These are phyloP conservation scores for Picochlorum costavermella DNA, from an alignment of 139 green algal species.

Conservation along the genomic window DNA sequence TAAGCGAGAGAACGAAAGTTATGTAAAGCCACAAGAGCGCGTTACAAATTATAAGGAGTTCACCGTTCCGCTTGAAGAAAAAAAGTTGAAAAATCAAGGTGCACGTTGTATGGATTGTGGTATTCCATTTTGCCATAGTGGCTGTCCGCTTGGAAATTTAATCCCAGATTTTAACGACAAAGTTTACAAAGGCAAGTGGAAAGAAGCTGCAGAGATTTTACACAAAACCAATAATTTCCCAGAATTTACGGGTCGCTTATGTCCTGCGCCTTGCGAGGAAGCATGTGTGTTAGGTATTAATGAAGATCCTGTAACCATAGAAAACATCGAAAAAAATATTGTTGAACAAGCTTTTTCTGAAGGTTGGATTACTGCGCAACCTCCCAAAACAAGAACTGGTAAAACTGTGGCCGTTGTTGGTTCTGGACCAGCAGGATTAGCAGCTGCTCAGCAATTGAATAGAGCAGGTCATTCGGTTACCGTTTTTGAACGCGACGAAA, in stretches of 20 bases:
- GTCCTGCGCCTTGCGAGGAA: conserved; percentile 89
- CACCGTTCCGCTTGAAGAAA: conserved; percentile 21
- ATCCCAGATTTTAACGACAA: conserved; percentile 97
- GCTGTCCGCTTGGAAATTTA: conserved; percentile 89
- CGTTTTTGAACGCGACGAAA: conserved; percentile 89
- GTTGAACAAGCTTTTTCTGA: conserved; percentile 65
- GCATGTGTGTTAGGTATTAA: conserved; percentile 94
- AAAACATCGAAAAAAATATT: conserved; percentile 73
- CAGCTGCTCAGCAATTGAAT: conserved; percentile 94
- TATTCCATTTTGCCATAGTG: conserved; percentile 85
- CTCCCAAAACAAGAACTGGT: conserved; percentile 68
- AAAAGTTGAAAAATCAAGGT: conserved; percentile 73
- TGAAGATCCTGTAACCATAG: conserved; percentile 92
- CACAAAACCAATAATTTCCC: conserved; percentile 98
- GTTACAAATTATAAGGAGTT: conserved; percentile 88
- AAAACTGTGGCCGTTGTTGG: conserved; percentile 82
- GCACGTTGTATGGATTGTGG: conserved; percentile 96
- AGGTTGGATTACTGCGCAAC: conserved; percentile 88
- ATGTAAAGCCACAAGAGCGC: conserved; percentile 73
- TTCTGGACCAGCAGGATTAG: conserved; percentile 80
- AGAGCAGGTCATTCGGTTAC: conserved; percentile 81
- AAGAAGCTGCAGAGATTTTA: conserved; percentile 80
- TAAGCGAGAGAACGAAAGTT: conserved; percentile 65
- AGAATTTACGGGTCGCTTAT: conserved; percentile 92
- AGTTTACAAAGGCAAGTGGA: conserved; percentile 85